Evolutionary conservation across 1,284 basidiomycete genomes (phyloP), one percentile per base, ranked within the genome.

Genomic region (Apiotrichum gamsii): DNA sequence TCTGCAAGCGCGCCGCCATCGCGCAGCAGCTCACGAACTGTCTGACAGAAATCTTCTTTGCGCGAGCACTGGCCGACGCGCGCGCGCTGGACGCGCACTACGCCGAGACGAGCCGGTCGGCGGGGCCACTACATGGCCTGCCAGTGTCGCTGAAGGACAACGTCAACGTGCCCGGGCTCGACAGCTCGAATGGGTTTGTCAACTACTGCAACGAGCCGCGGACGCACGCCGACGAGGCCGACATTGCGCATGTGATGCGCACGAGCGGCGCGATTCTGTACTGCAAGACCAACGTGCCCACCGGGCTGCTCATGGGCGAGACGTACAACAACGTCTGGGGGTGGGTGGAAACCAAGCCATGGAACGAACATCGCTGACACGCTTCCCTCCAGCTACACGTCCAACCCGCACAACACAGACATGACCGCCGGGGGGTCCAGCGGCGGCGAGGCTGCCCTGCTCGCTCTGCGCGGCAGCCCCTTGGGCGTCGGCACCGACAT

Each of bases 1-100:
- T 84, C 67, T 81, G 80, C 64, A 89, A 90, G 72, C 76, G 87
- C 19, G 84, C 87, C 0, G 76, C 85, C 35, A 70, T 89, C 41
- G 87, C 87, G 1, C 87, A 89, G 47, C 87, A 89, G 62, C 69
- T 87, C 15, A 64, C 73, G 54, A 57, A 75, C 67, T 72, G 73
- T 59, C 20, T 77, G 45, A 58, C 74, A 37, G 72, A 73, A 51
- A 68, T 76, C 45, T 62, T 72, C 44, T 70, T 75, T 48, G 71
- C 72, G 1, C 55, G 62, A 9, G 76, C 72, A 0, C 52, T 74
- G 15, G 60, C 44, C 10, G 54, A 60, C 13, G 75, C 76, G 1
- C 49, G 56, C 16, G 53, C 62, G 20, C 58, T 75, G 23, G 77
- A 78, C 44, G 61, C 53, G 1, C 55, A 70, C 37, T 63, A 74